Evolutionary conservation across 1,284 basidiomycete genomes (phyloP).

Genomic region (Marasmius oreades): DNA sequence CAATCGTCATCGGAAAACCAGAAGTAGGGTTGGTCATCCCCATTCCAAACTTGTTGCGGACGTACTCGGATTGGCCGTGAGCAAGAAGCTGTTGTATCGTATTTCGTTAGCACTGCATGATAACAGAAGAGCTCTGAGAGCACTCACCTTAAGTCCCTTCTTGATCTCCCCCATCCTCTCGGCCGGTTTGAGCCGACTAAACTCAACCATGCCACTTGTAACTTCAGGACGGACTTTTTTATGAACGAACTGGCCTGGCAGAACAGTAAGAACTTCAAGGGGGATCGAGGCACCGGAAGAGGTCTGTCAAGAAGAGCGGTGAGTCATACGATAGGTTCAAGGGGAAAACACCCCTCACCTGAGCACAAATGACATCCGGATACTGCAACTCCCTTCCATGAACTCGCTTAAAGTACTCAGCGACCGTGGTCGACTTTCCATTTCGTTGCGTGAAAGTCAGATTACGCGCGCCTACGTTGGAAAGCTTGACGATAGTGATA

Average conservation of each 20-base stretch:
- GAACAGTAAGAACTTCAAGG: conserved; percentile 48
- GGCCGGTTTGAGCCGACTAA: conserved; percentile 49
- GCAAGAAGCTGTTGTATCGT: conserved; percentile 2
- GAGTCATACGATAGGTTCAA: not conserved
- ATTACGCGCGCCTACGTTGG: conserved; percentile 24
- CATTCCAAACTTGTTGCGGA: conserved; percentile 13
- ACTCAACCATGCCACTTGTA: conserved; percentile 48
- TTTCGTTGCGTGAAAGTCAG: conserved; percentile 37
- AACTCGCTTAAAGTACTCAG: conserved; percentile 41
- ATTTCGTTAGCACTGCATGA: not conserved
- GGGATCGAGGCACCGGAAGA: conserved; percentile 50
- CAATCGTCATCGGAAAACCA: conserved; percentile 1
- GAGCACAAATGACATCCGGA: conserved; percentile 44
- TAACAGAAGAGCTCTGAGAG: not conserved
- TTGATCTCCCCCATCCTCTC: conserved; percentile 45
- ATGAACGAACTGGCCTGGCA: conserved; percentile 53
- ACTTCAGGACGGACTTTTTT: conserved; percentile 56
- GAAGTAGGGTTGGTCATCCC: not conserved
- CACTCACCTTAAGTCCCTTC: conserved; percentile 38
- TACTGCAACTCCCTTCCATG: conserved; percentile 36
- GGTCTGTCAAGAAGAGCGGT: conserved; percentile 30
- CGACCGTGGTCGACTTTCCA: conserved; percentile 40
- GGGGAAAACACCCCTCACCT: conserved; percentile 30
- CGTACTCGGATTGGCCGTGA: conserved; percentile 17
- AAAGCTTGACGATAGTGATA: conserved; percentile 39